These are phyloP conservation scores for Hansenula anomala DNA, from an alignment of 1,139 yeast species.

Conservation along the genomic window DNA sequence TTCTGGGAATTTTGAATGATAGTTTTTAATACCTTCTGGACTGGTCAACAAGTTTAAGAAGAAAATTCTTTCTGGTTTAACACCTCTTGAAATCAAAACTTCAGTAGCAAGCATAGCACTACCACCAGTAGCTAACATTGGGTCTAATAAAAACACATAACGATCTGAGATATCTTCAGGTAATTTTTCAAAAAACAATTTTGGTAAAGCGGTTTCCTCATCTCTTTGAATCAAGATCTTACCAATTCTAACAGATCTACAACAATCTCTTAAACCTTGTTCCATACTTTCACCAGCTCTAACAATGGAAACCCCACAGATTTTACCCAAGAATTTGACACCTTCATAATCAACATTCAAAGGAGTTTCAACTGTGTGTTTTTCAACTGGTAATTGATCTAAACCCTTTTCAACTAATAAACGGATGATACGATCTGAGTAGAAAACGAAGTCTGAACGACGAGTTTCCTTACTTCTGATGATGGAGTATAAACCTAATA, in stretches of 20 bases:
- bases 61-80: slow-evolving; percentile 77
- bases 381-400: slow-evolving; percentile 83
- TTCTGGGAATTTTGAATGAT: slow-evolving; percentile 73
- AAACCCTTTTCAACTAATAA: slow-evolving; percentile 91
- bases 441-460: slow-evolving; percentile 91
- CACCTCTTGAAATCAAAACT: slow-evolving; percentile 82
- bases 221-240: slow-evolving; percentile 95
- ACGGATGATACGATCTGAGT: slow-evolving; percentile 90
- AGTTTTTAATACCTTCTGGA: slow-evolving; percentile 85
- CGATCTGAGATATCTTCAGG: slow-evolving; percentile 89
- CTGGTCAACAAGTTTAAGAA: slow-evolving; percentile 89
- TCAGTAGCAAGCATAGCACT: slow-evolving; percentile 97
- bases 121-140: slow-evolving; percentile 98
- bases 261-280: slow-evolving; percentile 95
- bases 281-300: slow-evolving; percentile 99
- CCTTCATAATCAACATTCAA: slow-evolving; percentile 73
- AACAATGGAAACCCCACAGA: slow-evolving; percentile 95
- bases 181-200: slow-evolving; percentile 82
- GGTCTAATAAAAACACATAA: slow-evolving; percentile 87
- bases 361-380: slow-evolving; percentile 65
- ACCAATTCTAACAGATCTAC: slow-evolving; percentile 93
- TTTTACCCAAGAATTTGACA: slow-evolving; percentile 81
- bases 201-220: slow-evolving; percentile 81
- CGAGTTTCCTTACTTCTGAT: slow-evolving; percentile 76
- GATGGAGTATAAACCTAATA: slow-evolving; percentile 81